Evolutionary conservation across 1,139 yeast genomes (phyloP).

Genomic region (Yamadazyma diospyri): DNA sequence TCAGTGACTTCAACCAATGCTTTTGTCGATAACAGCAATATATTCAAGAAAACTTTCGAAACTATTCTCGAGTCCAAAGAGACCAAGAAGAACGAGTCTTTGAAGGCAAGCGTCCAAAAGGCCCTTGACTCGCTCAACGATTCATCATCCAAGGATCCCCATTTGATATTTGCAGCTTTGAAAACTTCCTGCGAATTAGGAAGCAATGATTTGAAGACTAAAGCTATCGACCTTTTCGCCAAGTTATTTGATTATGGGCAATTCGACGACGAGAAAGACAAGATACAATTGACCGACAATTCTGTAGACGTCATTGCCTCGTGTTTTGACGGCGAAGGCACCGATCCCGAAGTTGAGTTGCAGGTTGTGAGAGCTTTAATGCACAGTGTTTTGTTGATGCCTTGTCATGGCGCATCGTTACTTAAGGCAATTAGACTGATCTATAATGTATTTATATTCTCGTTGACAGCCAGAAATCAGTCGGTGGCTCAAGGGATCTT

Average conservation of each 20-base stretch:
- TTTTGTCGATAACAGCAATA: conserved; percentile 33
- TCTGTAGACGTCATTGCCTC: conserved; percentile 83
- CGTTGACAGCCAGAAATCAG: conserved; percentile 79
- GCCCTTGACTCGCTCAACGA: conserved; percentile 36
- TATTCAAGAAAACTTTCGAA: conserved; percentile 41
- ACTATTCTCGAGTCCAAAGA: conserved; percentile 34
- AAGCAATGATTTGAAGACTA: conserved; percentile 31
- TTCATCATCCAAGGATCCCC: conserved; percentile 29
- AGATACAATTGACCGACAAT: conserved; percentile 67
- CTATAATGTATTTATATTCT: conserved; percentile 84
- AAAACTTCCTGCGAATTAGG: conserved; percentile 37
- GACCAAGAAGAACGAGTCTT: conserved; percentile 36
- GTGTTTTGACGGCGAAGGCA: conserved; percentile 88
- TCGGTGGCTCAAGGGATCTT: conserved; percentile 94
- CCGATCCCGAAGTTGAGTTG: conserved; percentile 83
- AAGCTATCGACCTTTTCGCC: conserved; percentile 44
- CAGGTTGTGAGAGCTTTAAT: conserved; percentile 91
- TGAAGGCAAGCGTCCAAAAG: conserved; percentile 29
- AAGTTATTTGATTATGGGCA: conserved; percentile 43
- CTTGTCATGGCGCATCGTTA: conserved; percentile 88
- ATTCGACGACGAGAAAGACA: conserved; percentile 36
- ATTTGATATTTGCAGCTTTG: conserved; percentile 37
- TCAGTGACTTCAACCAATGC: conserved; percentile 24
- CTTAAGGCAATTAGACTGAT: conserved; percentile 90
- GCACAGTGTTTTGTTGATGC: conserved; percentile 77